Evolutionary conservation across 73 alveolate genomes (phyloP).

Genomic region (Blepharisma stoltei): DNA sequence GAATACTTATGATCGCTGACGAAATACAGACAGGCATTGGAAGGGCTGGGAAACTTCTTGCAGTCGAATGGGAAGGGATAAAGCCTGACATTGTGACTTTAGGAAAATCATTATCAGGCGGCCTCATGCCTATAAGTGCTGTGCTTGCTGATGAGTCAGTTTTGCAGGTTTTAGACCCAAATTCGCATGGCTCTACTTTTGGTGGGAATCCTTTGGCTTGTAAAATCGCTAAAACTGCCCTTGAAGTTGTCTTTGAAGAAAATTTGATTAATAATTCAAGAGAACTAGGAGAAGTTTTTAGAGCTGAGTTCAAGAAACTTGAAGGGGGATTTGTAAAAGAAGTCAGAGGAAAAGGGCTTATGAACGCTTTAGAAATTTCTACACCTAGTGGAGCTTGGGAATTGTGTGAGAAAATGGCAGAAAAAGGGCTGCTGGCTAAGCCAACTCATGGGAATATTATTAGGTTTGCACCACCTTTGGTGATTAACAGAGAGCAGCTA

Average conservation of each 20-base stretch:
- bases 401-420: constrained; percentile 48
- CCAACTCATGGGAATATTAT: constrained; percentile 82
- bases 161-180: constrained; percentile 51
- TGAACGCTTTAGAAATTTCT: constrained; percentile 80
- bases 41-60: constrained; percentile 87
- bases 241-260: constrained; percentile 65
- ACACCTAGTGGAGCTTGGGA: constrained; percentile 35
- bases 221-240: constrained; percentile 41
- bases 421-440: constrained; percentile 76
- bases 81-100: constrained; percentile 46
- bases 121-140: constrained; percentile 84
- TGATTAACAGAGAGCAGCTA: constrained; percentile 49
- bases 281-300: constrained; percentile 56
- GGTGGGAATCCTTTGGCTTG: constrained; percentile 91
- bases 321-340: constrained; percentile 45
- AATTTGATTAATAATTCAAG: constrained; percentile 66
- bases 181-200: constrained; percentile 93
- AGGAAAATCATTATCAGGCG: constrained; percentile 91
- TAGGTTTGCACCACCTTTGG: constrained; percentile 93
- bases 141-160: constrained; percentile 75
- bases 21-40: constrained; percentile 95
- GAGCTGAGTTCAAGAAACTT: constrained; percentile 39
- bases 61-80: constrained; percentile 73
- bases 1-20: constrained; percentile 76
- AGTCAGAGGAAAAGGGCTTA: constrained; percentile 85